phyloP scores from a whole-genome alignment of 2,329 filamentous ascomycete genomes.

The Sporothrix brasiliensis region DNA sequence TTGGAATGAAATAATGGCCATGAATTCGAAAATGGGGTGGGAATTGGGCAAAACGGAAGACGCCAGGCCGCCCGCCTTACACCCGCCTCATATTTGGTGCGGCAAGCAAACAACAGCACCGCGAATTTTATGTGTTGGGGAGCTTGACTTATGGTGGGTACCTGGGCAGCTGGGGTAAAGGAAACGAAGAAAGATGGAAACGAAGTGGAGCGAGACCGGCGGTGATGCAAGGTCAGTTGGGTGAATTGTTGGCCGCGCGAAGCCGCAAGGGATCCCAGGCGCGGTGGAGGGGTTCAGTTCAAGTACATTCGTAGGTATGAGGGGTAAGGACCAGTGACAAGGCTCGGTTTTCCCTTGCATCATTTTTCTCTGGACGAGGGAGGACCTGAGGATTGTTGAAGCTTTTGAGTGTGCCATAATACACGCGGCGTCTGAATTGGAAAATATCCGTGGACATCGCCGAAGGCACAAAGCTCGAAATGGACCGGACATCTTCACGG shows the following conservation, averaged over 20 bases:
- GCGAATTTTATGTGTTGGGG: background rate
- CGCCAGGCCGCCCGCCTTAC: conserved; percentile 5
- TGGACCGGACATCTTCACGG: too few relatives aligned
- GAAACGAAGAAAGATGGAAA: conserved; percentile 1
- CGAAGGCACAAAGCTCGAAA: background rate
- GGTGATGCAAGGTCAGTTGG: background rate
- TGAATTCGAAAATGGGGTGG: background rate
- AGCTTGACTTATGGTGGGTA: conserved; percentile 3
- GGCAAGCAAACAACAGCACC: conserved; percentile 8
- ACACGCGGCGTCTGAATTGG: conserved; percentile 6
- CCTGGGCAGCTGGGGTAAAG: conserved; percentile 29
- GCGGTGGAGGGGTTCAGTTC: background rate
- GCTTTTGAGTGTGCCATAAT: too few relatives aligned
- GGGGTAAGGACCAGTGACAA: conserved; percentile 10
- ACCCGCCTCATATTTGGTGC: conserved; percentile 5
- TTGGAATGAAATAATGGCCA: too few relatives aligned
- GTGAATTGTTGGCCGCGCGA: background rate
- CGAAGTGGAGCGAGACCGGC: background rate
- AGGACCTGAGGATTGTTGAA: background rate
- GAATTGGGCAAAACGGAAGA: background rate
- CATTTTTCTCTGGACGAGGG: too few relatives aligned
- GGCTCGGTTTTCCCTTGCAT: background rate
- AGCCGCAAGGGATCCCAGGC: conserved; percentile 2
- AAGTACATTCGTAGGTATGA: too few relatives aligned
- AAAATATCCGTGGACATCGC: background rate